Conservation (phyloP, 495 filamentous ascomycete genomes). For the Bacidia rubella region DNA sequence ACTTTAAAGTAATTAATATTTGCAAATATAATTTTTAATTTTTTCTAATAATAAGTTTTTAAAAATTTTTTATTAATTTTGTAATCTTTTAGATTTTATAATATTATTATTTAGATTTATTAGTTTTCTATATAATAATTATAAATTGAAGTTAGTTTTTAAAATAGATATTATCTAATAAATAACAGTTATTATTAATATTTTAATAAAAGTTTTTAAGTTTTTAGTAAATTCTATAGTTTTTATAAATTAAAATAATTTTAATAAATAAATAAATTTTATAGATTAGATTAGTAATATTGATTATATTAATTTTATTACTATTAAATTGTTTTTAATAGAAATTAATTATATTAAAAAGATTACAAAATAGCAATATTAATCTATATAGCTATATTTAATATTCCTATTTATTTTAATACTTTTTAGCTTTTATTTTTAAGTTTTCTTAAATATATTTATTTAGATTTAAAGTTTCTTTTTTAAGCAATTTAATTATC, state of each 20-base stretch:
- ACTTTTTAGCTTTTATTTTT: background rate
- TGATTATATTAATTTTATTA: background rate
- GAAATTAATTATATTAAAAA: background rate
- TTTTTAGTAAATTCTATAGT: too few relatives aligned
- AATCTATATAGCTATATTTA: background rate
- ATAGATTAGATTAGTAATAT: background rate
- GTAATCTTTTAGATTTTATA: background rate
- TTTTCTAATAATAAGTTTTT: background rate
- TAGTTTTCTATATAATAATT: background rate
- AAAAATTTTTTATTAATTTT: background rate
- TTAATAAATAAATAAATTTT: background rate
- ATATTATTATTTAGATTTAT: conserved; percentile 1
- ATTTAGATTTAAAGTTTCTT: too few relatives aligned
- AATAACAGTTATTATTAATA: too few relatives aligned
- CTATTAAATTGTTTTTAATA: too few relatives aligned
- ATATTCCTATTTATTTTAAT: background rate
- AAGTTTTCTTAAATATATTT: too few relatives aligned
- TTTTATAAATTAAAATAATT: too few relatives aligned
- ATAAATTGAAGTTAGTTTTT: conserved; percentile 1
- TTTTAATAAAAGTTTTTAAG: too few relatives aligned
- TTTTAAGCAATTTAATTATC: background rate
- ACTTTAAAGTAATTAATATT: conserved; percentile 1
- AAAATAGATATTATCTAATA: background rate
- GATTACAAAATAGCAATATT: background rate
- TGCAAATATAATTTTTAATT: background rate